phyloP scores from a whole-genome alignment of 352 stramenopile species.

The Phytophthora ramorum region DNA sequence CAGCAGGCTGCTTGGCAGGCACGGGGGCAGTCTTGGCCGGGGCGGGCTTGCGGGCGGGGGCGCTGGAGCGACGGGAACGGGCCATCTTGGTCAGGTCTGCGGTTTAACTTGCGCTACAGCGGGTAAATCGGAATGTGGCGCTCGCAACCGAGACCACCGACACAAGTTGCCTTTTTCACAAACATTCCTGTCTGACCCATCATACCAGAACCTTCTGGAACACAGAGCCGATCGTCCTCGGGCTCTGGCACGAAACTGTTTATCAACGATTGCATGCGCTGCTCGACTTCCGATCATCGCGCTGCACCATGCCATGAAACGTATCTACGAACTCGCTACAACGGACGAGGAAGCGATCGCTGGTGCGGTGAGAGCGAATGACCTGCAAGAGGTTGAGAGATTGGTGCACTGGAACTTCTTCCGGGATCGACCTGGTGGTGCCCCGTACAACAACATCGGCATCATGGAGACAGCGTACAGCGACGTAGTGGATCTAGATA shows the following conservation, averaged over 20 bases:
- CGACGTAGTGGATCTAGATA: too few species aligned
- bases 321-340: too few species aligned
- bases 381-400: too few species aligned
- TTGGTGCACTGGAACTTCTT: too few species aligned
- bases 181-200: slow-evolving; percentile 28
- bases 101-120: slow-evolving; percentile 18
- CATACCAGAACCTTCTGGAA: slow-evolving; percentile 28
- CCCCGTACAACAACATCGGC: too few species aligned
- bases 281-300: too few species aligned
- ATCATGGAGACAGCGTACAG: too few species aligned
- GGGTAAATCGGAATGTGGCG: slow-evolving; percentile 35
- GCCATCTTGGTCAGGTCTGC: slow-evolving; percentile 48
- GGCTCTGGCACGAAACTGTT: not conserved
- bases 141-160: slow-evolving; percentile 14
- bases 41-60: slow-evolving; percentile 53
- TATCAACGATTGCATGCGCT: too few species aligned
- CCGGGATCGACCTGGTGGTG: too few species aligned
- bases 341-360: too few species aligned
- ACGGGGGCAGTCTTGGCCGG: slow-evolving; percentile 44
- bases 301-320: too few species aligned
- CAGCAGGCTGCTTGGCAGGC: slow-evolving; percentile 39
- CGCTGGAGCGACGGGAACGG: slow-evolving; percentile 66
- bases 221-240: not conserved
- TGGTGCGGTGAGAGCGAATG: too few species aligned
- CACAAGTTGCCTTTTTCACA: slow-evolving; percentile 37